Percentiles rank a stretch among this genome's conserved stretches.
These are phyloP conservation scores for Filosporella fistucella DNA, from an alignment of 495 filamentous ascomycete species.

Conservation along the genomic window DNA sequence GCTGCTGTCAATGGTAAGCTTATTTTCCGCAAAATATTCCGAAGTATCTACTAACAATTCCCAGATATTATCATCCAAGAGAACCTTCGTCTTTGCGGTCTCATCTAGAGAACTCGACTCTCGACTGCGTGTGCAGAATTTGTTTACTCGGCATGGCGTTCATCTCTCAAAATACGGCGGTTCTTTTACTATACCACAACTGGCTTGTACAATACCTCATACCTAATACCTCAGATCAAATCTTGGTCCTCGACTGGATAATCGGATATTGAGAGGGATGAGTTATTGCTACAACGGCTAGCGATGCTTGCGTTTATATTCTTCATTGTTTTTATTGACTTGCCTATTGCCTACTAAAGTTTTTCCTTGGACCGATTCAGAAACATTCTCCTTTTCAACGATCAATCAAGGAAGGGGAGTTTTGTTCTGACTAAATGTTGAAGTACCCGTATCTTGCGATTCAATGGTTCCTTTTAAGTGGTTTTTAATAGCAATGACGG, in stretches of 20 bases:
- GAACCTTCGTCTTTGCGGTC: slow-evolving; percentile 94
- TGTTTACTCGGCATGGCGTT: slow-evolving; percentile 24
- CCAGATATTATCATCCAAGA: slow-evolving; percentile 99
- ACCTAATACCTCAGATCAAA: neutral
- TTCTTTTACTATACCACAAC: slow-evolving; percentile 26
- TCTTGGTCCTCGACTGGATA: slow-evolving; percentile 10
- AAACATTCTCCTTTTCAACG: too few relatives aligned
- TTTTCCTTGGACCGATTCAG: too few relatives aligned
- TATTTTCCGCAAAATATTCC: neutral
- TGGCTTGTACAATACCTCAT: slow-evolving; percentile 6
- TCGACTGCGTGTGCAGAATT: slow-evolving; percentile 7
- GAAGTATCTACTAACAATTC: slow-evolving; percentile 24
- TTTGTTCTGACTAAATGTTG: too few relatives aligned
- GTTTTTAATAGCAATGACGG: too few relatives aligned
- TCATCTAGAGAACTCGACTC: slow-evolving; percentile 62
- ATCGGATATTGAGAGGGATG: neutral
- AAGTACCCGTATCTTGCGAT: too few relatives aligned
- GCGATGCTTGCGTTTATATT: slow-evolving; percentile 13
- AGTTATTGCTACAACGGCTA: slow-evolving; percentile 6
- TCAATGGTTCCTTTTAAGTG: too few relatives aligned
- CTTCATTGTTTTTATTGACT: slow-evolving; percentile 25
- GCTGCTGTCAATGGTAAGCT: slow-evolving; percentile 93
- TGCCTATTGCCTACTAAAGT: too few relatives aligned
- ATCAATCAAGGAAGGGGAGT: too few relatives aligned
- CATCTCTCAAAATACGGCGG: slow-evolving; percentile 19